Percentiles rank a stretch among this genome's conserved stretches.
Conservation (phyloP, 768 basidiomycete genomes). For the Hypholoma sublateritium region DNA sequence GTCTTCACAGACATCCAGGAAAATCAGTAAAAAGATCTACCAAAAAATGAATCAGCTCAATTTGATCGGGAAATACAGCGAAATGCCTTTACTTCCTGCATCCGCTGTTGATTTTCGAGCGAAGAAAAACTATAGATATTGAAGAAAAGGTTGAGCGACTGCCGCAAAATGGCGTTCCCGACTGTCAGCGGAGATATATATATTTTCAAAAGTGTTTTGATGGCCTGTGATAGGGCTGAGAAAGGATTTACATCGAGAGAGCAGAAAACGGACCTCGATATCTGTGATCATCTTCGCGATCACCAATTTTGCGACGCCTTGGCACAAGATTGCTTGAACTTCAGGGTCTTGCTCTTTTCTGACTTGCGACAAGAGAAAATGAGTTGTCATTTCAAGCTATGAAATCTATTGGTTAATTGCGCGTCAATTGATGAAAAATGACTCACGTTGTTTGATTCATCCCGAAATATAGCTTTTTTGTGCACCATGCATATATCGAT, state of each 20-base stretch:
- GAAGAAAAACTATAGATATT: conserved; percentile 79
- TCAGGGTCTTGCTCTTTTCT: conserved; percentile 49
- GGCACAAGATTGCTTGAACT: conserved; percentile 67
- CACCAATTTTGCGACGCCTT: conserved; percentile 86
- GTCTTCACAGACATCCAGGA: conserved; percentile 36
- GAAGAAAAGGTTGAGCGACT: conserved; percentile 86
- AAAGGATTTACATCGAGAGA: neutral
- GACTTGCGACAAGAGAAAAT: conserved; percentile 36
- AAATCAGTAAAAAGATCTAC: conserved; percentile 59
- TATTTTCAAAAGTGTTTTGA: conserved; percentile 39
- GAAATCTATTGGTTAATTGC: neutral
- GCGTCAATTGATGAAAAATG: neutral
- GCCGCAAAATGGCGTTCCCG: conserved; percentile 80
- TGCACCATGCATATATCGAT: conserved; percentile 90
- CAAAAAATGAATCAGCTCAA: neutral
- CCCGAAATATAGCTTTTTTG: conserved; percentile 51
- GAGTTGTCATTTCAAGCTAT: conserved; percentile 21
- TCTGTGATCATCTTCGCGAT: conserved; percentile 75
- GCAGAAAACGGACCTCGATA: conserved; percentile 50
- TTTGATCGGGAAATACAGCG: conserved; percentile 1
- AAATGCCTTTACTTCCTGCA: conserved; percentile 42
- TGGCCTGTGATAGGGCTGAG: conserved; percentile 42
- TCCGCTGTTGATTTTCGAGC: conserved; percentile 65
- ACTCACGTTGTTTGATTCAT: conserved; percentile 26
- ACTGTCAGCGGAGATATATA: conserved; percentile 82